These are phyloP conservation scores for Malassezia furfur DNA, from an alignment of 1,284 basidiomycete species.

Conservation along the genomic window DNA sequence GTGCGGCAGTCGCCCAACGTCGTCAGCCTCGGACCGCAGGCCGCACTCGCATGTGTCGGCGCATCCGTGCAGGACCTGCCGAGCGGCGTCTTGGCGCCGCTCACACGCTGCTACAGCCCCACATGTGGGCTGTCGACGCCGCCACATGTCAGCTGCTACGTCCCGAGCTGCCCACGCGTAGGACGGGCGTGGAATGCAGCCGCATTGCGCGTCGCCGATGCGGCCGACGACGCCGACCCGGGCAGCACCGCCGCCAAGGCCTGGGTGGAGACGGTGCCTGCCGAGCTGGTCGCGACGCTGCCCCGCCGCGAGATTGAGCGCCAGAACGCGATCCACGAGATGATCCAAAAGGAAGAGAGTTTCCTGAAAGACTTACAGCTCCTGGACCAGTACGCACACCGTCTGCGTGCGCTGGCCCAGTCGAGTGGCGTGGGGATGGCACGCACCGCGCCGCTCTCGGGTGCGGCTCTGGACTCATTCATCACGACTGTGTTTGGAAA, in stretches of 20 bases:
- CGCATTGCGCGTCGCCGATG: neutral
- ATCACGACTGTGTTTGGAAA: constrained; percentile 80
- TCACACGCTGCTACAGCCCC: constrained; percentile 95
- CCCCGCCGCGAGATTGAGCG: constrained; percentile 69
- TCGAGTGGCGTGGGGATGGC: neutral
- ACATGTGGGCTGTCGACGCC: constrained; percentile 60
- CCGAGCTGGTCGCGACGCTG: constrained; percentile 60
- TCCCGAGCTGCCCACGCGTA: constrained; percentile 24
- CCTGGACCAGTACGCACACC: constrained; percentile 55
- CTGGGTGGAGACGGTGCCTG: constrained; percentile 66
- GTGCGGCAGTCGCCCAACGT: neutral
- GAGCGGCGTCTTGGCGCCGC: constrained; percentile 85
- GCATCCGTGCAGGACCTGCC: constrained; percentile 66
- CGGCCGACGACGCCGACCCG: neutral
- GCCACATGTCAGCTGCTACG: constrained; percentile 23
- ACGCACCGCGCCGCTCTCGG: constrained; percentile 23
- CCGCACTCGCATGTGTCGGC: constrained; percentile 11
- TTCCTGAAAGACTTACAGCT: constrained; percentile 80
- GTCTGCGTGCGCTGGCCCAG: constrained; percentile 17
- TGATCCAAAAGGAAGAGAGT: constrained; percentile 79
- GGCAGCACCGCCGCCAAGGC: constrained; percentile 50
- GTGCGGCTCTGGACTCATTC: constrained; percentile 60
- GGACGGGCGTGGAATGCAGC: neutral
- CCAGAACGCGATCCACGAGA: constrained; percentile 82
- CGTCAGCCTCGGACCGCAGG: neutral